phyloP scores from a whole-genome alignment of 1,284 basidiomycete genomes.

The Lentinus polychrous region DNA sequence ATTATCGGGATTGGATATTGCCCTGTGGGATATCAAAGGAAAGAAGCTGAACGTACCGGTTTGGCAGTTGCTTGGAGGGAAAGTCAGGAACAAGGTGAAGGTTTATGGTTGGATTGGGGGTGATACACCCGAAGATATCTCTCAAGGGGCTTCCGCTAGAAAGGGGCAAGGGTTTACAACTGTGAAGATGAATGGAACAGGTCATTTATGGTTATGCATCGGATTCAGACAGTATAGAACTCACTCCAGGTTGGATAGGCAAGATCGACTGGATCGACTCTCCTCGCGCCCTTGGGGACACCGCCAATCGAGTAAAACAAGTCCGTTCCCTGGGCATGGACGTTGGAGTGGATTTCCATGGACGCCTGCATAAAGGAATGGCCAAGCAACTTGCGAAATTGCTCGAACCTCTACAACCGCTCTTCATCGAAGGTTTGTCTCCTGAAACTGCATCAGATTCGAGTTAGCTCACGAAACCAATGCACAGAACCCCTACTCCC shows the following conservation, averaged over 20 bases:
- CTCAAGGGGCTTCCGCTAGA: conserved; percentile 52
- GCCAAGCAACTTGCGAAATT: conserved; percentile 70
- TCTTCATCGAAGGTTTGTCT: conserved; percentile 62
- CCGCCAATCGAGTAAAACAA: conserved; percentile 55
- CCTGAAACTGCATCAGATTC: too few species aligned
- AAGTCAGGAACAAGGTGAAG: conserved; percentile 51
- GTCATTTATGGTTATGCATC: conserved; percentile 22
- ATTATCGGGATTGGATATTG: conserved; percentile 48
- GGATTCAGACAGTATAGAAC: background rate
- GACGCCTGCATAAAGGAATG: conserved; percentile 67
- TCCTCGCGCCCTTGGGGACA: conserved; percentile 45
- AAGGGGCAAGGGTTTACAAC: conserved; percentile 70
- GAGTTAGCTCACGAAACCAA: too few species aligned
- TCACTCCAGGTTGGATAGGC: conserved; percentile 23
- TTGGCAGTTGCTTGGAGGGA: conserved; percentile 71
- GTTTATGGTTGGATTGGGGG: conserved; percentile 73
- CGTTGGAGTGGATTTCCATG: conserved; percentile 58
- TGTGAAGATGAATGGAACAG: conserved; percentile 74
- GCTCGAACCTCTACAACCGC: conserved; percentile 57
- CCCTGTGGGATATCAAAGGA: conserved; percentile 73
- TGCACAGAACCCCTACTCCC: conserved; percentile 56
- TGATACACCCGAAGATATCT: conserved; percentile 59
- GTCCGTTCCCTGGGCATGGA: conserved; percentile 62
- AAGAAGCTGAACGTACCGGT: conserved; percentile 72
- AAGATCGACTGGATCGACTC: conserved; percentile 42